These are phyloP conservation scores for Lepiota brunneoincarnata DNA, from an alignment of 768 basidiomycete genomes.

Conservation along the genomic window DNA sequence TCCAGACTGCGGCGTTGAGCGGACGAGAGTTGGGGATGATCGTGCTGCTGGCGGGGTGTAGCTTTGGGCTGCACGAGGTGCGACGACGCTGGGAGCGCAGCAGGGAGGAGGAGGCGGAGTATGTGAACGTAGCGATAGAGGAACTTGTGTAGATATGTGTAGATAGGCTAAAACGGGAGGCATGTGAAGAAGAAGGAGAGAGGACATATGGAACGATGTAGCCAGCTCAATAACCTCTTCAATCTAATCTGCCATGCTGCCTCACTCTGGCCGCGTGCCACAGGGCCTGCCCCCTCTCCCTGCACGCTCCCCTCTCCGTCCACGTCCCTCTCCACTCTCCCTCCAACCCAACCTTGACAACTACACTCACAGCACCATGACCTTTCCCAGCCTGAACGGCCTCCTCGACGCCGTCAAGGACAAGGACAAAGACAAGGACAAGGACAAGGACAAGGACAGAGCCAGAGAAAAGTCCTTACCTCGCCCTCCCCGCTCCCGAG, in stretches of 20 bases:
- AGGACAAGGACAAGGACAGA: constrained; percentile 24
- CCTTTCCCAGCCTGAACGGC: constrained; percentile 10
- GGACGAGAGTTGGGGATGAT: constrained; percentile 68
- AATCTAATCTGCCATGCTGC: constrained; percentile 2
- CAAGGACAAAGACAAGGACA: constrained; percentile 22
- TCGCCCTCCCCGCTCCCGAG: constrained; percentile 20
- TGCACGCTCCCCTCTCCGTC: constrained; percentile 36
- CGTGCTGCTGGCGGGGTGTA: constrained; percentile 60
- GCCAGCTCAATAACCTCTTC: no score
- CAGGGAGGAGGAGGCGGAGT: constrained; percentile 52
- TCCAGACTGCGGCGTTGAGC: constrained; percentile 86
- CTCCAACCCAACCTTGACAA: constrained; percentile 13
- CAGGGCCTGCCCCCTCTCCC: constrained; percentile 32
- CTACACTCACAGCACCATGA: constrained; percentile 11
- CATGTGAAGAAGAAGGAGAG: not conserved
- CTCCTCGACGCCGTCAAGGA: constrained; percentile 14
- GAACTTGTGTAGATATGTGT: constrained; percentile 48
- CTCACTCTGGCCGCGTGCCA: constrained; percentile 7
- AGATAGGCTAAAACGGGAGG: not conserved
- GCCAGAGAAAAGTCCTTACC: constrained; percentile 16
- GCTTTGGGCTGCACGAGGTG: constrained; percentile 73
- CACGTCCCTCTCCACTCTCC: constrained; percentile 17
- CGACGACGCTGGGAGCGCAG: constrained; percentile 75
- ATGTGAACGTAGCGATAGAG: constrained; percentile 44
- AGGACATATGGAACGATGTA: not conserved